Conservation (phyloP, 208 protist species). For the Leptomonas pyrrhocoris region DNA sequence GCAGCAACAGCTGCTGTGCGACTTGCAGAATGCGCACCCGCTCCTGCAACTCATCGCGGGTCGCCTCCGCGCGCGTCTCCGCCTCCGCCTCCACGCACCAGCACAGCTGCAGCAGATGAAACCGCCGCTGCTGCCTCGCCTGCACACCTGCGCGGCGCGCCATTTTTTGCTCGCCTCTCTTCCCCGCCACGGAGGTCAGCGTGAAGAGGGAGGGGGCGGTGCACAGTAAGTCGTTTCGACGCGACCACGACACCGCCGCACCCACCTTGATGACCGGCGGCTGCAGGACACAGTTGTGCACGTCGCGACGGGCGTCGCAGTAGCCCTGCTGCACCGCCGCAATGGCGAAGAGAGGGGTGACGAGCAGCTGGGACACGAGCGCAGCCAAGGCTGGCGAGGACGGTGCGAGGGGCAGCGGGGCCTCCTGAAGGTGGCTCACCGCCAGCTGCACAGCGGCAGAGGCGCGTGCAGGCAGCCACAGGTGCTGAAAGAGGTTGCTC, state of each 20-base stretch:
- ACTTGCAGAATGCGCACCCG: conserved; percentile 14
- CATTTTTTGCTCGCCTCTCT: conserved; percentile 60
- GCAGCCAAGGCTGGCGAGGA: not conserved
- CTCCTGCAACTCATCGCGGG: conserved; percentile 33
- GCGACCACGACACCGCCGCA: conserved; percentile 34
- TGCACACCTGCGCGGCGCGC: conserved; percentile 22
- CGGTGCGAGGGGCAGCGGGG: not conserved
- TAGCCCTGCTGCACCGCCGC: conserved; percentile 57
- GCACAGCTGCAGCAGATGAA: conserved; percentile 36
- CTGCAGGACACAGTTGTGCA: conserved; percentile 55
- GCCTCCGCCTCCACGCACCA: conserved; percentile 46
- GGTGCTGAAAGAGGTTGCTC: conserved; percentile 24
- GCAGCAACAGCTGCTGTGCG: conserved; percentile 16
- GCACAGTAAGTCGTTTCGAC: conserved; percentile 54
- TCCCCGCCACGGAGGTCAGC: conserved; percentile 45
- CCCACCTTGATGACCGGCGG: conserved; percentile 67
- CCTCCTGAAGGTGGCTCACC: conserved; percentile 22
- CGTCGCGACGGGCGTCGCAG: conserved; percentile 75
- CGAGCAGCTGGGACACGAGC: conserved; percentile 46
- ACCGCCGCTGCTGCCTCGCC: conserved; percentile 25
- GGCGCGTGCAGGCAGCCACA: conserved; percentile 27
- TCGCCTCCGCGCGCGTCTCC: conserved; percentile 32
- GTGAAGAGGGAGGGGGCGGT: conserved; percentile 62
- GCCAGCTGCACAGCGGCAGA: conserved; percentile 21
- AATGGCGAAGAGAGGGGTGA: conserved; percentile 50